A percentile compares a stretch with the other conserved stretches of the same genome.
These are phyloP conservation scores for Populus hybrid DNA, from an alignment of 441 rosid species.

Conservation along the genomic window DNA sequence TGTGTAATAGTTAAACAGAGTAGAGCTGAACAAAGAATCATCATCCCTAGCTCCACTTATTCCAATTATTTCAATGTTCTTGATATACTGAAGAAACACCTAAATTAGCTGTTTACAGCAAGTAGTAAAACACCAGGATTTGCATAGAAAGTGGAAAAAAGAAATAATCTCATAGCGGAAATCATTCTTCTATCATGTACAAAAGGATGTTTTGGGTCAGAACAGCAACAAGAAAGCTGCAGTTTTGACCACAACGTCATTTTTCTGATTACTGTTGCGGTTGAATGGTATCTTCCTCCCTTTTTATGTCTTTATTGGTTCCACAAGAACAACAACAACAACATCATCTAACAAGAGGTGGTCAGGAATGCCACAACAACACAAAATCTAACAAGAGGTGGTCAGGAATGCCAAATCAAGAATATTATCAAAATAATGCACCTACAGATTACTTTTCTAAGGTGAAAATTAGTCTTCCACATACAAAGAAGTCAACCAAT, in stretches of 20 bases:
- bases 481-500: neutral
- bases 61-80: neutral
- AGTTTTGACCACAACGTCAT: neutral
- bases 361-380: too few relatives aligned
- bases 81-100: neutral
- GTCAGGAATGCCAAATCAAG: neutral
- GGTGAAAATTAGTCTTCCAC: neutral
- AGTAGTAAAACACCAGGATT: neutral
- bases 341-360: too few relatives aligned
- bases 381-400: neutral
- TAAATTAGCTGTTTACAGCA: neutral
- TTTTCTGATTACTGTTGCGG: neutral
- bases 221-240: neutral
- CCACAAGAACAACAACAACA: neutral
- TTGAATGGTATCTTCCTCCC: neutral
- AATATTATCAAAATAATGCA: neutral
- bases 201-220: neutral
- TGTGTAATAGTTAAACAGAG: neutral
- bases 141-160: neutral
- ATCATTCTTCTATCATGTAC: neutral
- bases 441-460: neutral
- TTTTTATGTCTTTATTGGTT: neutral
- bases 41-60: neutral
- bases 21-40: neutral
- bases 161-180: neutral